These are phyloP conservation scores for Corchorus olitorius DNA, from an alignment of 345 rosid genomes.

Conservation along the genomic window DNA sequence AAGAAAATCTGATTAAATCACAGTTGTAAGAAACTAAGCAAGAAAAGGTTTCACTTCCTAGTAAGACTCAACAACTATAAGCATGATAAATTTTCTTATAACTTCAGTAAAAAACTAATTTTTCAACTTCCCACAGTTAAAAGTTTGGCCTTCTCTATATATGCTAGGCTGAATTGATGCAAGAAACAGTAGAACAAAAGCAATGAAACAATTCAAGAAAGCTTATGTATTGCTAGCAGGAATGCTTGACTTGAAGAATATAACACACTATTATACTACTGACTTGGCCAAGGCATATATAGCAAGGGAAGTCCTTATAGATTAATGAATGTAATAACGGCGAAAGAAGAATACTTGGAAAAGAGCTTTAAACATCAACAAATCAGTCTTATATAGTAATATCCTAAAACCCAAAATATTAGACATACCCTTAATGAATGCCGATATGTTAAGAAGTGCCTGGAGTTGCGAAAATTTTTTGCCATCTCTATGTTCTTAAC, in stretches of 20 bases:
- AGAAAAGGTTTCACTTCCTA: not conserved
- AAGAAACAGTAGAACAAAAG: not conserved
- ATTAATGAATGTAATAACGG: not conserved
- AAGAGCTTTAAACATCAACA: not conserved
- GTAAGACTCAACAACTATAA: not conserved
- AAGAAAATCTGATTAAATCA: conserved; percentile 1
- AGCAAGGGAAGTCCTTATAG: not conserved
- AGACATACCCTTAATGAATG: conserved; percentile 69
- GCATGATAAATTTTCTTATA: not conserved
- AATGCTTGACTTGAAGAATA: too few relatives aligned
- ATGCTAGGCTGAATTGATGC: too few relatives aligned
- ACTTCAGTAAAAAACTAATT: not conserved
- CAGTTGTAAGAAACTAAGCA: conserved; percentile 3
- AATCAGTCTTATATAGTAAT: not conserved
- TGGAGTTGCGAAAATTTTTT: conserved; percentile 51
- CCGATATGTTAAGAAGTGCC: conserved; percentile 60
- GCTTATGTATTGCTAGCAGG: not conserved
- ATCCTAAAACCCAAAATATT: too few relatives aligned
- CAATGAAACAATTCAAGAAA: not conserved
- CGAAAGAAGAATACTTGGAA: not conserved
- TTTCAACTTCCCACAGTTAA: not conserved
- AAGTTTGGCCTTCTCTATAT: not conserved
- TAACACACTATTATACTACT: too few relatives aligned
- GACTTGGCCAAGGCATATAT: not conserved
- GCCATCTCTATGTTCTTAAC: conserved; percentile 69